phyloP scores from a whole-genome alignment of 2,329 filamentous ascomycete genomes.

The Myriosclerotinia scirpicola region DNA sequence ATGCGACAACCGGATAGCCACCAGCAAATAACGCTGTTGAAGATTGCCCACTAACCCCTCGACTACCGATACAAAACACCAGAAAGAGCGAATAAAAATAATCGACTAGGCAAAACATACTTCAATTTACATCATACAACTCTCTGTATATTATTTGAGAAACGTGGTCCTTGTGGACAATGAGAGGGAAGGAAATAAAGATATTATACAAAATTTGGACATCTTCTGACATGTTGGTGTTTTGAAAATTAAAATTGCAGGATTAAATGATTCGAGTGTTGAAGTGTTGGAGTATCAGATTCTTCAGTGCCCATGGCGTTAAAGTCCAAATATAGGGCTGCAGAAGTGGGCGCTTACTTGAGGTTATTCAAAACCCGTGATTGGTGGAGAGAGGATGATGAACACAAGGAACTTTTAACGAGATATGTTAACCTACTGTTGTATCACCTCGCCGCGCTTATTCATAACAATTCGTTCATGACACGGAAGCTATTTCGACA shows the following conservation, averaged over 20 bases:
- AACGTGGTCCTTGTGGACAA: neutral
- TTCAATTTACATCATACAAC: conserved; percentile 8
- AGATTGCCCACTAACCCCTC: conserved; percentile 11
- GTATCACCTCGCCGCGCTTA: neutral
- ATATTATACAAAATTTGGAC: conserved; percentile 14
- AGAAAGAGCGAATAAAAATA: conserved; percentile 2
- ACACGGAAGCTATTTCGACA: neutral
- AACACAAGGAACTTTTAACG: neutral
- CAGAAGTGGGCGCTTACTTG: conserved; percentile 17
- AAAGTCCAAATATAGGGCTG: conserved; percentile 12
- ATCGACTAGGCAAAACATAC: conserved; percentile 5
- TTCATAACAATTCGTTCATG: neutral
- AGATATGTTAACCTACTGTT: neutral
- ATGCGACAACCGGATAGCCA: conserved; percentile 26
- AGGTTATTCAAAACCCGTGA: neutral
- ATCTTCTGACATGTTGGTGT: neutral
- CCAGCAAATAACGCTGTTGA: conserved; percentile 24
- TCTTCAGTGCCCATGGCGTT: conserved; percentile 1
- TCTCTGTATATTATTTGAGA: neutral
- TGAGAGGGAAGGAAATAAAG: neutral
- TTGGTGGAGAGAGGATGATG: neutral
- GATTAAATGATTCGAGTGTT: neutral
- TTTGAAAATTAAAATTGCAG: conserved; percentile 20
- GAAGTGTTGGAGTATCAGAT: neutral
- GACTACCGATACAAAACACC: conserved; percentile 4